Evolutionary conservation across 2,329 filamentous ascomycete genomes (phyloP).

Genomic region (Arthrobotrys pseudoclavata): DNA sequence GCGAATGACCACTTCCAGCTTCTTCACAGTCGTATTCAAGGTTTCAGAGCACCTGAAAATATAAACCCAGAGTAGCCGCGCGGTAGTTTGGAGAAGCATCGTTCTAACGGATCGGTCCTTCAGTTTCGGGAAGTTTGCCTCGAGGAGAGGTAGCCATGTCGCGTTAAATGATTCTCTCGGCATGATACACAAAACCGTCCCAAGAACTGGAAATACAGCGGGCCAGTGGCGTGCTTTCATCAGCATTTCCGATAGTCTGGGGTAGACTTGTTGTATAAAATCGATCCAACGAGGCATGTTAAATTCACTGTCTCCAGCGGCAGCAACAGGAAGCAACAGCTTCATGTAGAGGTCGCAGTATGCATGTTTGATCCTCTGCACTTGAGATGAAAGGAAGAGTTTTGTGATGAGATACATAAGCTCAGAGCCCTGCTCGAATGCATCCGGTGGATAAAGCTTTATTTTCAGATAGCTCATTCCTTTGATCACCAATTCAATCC

Average conservation of each 20-base stretch:
- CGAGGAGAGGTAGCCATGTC: constrained; percentile 87
- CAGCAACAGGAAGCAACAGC: constrained; percentile 86
- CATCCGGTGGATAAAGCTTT: constrained; percentile 77
- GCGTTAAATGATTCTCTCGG: constrained; percentile 83
- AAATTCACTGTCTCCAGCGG: constrained; percentile 81
- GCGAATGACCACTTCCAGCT: constrained; percentile 89
- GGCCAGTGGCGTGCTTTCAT: constrained; percentile 93
- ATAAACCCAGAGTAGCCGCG: constrained; percentile 93
- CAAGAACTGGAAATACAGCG: constrained; percentile 87
- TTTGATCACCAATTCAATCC: constrained; percentile 86
- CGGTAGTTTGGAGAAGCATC: constrained; percentile 88
- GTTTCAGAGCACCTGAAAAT: constrained; percentile 85
- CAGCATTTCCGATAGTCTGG: constrained; percentile 85
- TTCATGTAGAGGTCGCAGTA: constrained; percentile 94
- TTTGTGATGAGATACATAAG: constrained; percentile 85
- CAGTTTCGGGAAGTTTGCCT: constrained; percentile 76
- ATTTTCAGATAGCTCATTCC: constrained; percentile 92
- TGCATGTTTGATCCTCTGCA: constrained; percentile 89
- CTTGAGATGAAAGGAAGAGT: constrained; percentile 86
- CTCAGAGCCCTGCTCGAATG: constrained; percentile 88
- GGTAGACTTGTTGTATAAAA: constrained; percentile 82
- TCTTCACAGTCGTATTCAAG: constrained; percentile 76
- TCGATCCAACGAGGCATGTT: constrained; percentile 87
- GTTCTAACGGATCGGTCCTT: constrained; percentile 85
- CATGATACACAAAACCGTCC: constrained; percentile 88